phyloP scores from a whole-genome alignment of 202 grass and related monocot species.

The Saccharum hybrid region DNA sequence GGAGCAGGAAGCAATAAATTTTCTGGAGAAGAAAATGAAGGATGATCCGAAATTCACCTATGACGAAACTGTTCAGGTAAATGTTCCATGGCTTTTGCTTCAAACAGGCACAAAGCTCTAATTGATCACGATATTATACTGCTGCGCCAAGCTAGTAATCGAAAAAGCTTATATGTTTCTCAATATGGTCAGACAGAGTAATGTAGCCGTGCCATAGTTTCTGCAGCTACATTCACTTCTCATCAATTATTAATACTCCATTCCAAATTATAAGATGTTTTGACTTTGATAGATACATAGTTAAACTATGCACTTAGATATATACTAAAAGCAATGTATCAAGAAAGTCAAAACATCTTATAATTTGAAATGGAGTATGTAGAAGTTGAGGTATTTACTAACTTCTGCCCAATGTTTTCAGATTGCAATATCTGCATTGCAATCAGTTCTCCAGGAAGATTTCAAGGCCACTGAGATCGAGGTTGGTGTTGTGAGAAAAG shows the following conservation, averaged over 20 bases:
- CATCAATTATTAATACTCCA: no score
- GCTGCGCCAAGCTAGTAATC: not conserved
- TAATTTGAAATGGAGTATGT: not conserved
- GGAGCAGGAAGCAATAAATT: constrained; percentile 99
- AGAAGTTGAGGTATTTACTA: constrained; percentile 21
- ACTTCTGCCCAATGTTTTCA: constrained; percentile 38
- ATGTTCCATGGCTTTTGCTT: constrained; percentile 7
- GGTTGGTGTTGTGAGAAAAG: constrained; percentile 87
- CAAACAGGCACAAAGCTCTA: not conserved
- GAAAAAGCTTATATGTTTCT: not conserved
- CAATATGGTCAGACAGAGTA: not conserved
- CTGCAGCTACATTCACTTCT: not conserved
- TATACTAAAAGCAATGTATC: no score
- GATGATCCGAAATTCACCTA: constrained; percentile 84
- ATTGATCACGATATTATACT: not conserved
- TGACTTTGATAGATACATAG: no score
- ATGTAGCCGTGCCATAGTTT: not conserved
- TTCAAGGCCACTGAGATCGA: constrained; percentile 99
- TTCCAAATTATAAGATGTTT: no score
- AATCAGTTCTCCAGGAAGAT: constrained; percentile 99
- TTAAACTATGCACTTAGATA: no score
- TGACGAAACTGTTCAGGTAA: constrained; percentile 96
- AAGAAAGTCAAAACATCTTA: no score
- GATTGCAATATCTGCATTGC: constrained; percentile 97
- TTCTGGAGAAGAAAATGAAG: constrained; percentile 99